Conservation (phyloP, 768 basidiomycete genomes). For the Nevesoporus exiguus region DNA sequence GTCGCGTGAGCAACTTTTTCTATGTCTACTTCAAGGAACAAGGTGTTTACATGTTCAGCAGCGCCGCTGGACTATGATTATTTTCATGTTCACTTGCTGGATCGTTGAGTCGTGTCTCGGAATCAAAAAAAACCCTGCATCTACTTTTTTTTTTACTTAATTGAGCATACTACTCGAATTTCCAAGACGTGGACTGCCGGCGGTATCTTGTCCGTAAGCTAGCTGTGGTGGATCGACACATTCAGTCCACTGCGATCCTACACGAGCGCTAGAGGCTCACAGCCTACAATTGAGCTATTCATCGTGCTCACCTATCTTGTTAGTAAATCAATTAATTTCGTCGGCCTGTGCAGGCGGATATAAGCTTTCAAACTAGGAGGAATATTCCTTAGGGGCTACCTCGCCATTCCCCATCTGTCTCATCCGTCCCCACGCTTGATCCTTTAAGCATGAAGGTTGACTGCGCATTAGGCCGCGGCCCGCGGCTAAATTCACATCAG, state of each 20-base stretch:
- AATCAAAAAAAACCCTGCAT: slow-evolving; percentile 3
- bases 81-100: background rate
- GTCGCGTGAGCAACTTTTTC: slow-evolving; percentile 22
- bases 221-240: background rate
- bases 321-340: slow-evolving; percentile 1
- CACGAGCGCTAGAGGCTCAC: background rate
- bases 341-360: slow-evolving; percentile 10
- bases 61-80: slow-evolving; percentile 16
- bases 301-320: background rate
- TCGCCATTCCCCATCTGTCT: slow-evolving; percentile 9
- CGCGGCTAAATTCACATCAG: slow-evolving; percentile 2
- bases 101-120: slow-evolving; percentile 5
- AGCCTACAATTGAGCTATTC: background rate
- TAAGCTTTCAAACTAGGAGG: slow-evolving; percentile 15
- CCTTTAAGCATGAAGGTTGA: slow-evolving; percentile 6
- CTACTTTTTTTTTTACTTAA: slow-evolving; percentile 6
- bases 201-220: background rate
- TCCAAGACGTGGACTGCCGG: background rate
- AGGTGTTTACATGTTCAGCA: slow-evolving; percentile 5
- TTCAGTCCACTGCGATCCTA: background rate
- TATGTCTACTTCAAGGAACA: background rate
- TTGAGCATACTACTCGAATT: slow-evolving; percentile 5
- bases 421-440: background rate
- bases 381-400: slow-evolving; percentile 1
- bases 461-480: slow-evolving; percentile 22